Base-by-base conservation (phyloP, 805 yeast species). In the Kluyveromyces aestuarii region DNA sequence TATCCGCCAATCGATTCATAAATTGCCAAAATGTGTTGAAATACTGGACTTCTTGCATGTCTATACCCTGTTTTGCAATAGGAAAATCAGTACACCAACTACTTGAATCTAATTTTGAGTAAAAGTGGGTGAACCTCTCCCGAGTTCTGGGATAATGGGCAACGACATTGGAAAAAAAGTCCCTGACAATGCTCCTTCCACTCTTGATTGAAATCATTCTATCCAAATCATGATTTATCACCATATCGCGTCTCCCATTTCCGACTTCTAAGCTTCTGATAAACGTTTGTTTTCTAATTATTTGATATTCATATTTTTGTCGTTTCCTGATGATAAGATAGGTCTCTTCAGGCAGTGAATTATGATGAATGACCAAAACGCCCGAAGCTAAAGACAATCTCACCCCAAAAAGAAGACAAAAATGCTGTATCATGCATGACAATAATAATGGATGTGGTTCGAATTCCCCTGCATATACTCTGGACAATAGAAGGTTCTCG, bases 381-480 rank as follows among this genome's bases (percentile, higher is more conserved):
- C 39, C 17, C 38, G 27, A 33, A 6, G 39, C 39, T 9, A 43
- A n/a, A 36, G 39, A 19, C 11, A 43, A 2, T 8, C 18, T 33
- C 25, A 43, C 25, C 14, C 25, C 39, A 13, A 43, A 18, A 8
- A 27, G 38, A 11, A 21, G 13, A 14, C 60, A 49, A 17, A 60
- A 19, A 4, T 52, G 45, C 41, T 63, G 64, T 16, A 63, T 46
- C 13, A 63, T 61, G 6, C 58, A 50, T 6, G 61, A 50, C 4
- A 56, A 39, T 2, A 59, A 27, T 8, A 61, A 43, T 8, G 59
- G 55, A 35, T 54, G 53, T 2, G 66, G 64, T 18, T 43, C 50
- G 3, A 52, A 44, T 33, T 61, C 63, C 7, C 60, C 55, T 1
- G 64, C 52, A 46, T 61, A 63, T 2, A 63, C 50, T 41, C 66